Conservation (phyloP, 2,329 filamentous ascomycete genomes). For the Trichoderma atrobrunneum region DNA sequence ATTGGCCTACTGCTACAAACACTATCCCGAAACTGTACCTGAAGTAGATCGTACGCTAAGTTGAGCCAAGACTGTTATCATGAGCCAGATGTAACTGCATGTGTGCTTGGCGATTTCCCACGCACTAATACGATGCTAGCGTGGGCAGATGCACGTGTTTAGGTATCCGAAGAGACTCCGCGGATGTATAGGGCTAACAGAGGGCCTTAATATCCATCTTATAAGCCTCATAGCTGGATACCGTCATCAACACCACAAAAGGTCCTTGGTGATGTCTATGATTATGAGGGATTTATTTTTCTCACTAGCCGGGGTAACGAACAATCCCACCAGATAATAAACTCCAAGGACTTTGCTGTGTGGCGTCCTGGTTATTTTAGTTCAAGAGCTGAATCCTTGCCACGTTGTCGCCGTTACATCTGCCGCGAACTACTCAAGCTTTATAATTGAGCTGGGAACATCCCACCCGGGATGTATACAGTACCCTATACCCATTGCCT, state of each 20-base stretch:
- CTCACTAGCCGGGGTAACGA: background rate
- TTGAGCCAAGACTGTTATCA: background rate
- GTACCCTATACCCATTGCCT: background rate
- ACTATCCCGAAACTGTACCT: background rate
- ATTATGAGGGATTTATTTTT: constrained; percentile 2
- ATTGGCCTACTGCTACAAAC: background rate
- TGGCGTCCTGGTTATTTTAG: background rate
- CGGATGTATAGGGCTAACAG: background rate
- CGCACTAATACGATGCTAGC: background rate
- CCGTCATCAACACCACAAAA: background rate
- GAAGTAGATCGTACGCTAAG: background rate
- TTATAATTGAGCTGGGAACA: background rate
- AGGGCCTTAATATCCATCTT: background rate
- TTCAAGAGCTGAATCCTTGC: background rate
- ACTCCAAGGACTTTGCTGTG: background rate
- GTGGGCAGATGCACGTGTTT: background rate
- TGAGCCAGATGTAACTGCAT: background rate
- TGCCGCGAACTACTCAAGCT: background rate
- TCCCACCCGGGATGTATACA: background rate
- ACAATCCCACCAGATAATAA: background rate
- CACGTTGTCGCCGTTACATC: background rate
- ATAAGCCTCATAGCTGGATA: background rate
- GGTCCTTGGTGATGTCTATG: background rate
- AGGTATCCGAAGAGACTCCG: background rate
- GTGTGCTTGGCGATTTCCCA: background rate